Evolutionary conservation across 345 rosid species (phyloP), one percentile per base, ranked within the genome.

Genomic region (Gossypium raimondii): DNA sequence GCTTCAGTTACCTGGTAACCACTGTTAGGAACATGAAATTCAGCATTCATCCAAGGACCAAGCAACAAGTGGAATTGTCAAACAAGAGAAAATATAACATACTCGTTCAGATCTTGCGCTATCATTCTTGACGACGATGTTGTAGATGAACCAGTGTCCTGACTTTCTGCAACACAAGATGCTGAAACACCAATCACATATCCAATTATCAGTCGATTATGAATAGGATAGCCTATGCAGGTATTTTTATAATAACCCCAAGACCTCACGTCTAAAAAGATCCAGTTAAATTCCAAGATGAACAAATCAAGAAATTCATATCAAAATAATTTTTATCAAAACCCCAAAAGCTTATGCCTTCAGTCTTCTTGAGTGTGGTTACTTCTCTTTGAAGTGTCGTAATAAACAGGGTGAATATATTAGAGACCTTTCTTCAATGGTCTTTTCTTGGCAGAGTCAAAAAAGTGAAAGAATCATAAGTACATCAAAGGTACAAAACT

Each of bases 1-100:
- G 98, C 98, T 85, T 94, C 98, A 3, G 92, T 92, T 24, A 94
- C 97, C 84, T 87, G 93, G 80, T 76, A 87, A 76, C 95, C 90
- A 73, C 97, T 92, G 86, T 69, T 73, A 77, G 81, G 73, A 72
- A 76, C 75, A 82, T 47, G 75, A 78, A 78, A 76, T 38, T 52
- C 41, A 76, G 73, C 43, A 78, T 17, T 55, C 24, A 38, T 44
- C 16, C 57, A 48, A 75, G 44, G 11, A 48, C 61, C 12, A 3
- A 64, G 38, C 61, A 73, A 64, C 9, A 43, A 13, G 13, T 0
- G 24, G 41, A 27, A 72, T 1, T 56, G 6, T 57, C 41, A 14
- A 47, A 67, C 20, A 74, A 76, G 56, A 59, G 27, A 62, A 72
- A 71, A 56, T 45, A 74, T 67, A 80, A 65, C 91, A 57, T 90